phyloP scores from a whole-genome alignment of 2,329 filamentous ascomycete genomes.

The Trichoderma sp. region DNA sequence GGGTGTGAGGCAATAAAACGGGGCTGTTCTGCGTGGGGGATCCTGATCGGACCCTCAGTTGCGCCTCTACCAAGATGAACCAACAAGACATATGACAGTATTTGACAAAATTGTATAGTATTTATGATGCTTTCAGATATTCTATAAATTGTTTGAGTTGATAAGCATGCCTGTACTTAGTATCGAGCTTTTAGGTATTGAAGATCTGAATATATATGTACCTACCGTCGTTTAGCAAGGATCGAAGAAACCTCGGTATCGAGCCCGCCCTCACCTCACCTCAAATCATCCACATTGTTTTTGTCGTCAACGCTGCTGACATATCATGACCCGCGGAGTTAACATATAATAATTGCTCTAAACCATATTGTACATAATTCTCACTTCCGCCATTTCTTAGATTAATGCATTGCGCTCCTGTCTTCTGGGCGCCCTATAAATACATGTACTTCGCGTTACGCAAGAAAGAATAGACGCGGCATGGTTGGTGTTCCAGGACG shows the following conservation, averaged over 20 bases:
- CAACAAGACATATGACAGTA: not conserved
- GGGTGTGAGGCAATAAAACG: not conserved
- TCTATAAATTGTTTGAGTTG: not conserved
- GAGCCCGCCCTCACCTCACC: not conserved
- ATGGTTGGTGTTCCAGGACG: slow-evolving; percentile 23
- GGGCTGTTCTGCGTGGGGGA: not conserved
- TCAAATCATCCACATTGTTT: not conserved
- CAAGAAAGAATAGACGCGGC: not conserved
- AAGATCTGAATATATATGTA: not conserved
- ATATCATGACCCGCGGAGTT: not conserved
- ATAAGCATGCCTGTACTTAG: not conserved
- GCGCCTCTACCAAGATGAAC: not conserved
- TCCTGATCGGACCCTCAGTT: not conserved
- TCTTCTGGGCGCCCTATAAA: not conserved
- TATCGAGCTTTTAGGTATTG: not conserved
- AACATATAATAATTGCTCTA: not conserved
- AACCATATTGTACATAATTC: not conserved
- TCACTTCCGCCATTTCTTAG: not conserved
- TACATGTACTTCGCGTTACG: not conserved
- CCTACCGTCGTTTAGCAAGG: not conserved
- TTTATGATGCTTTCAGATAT: not conserved
- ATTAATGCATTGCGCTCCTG: too few species aligned
- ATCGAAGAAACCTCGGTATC: not conserved
- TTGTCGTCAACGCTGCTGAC: not conserved
- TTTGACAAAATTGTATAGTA: not conserved